Conservation (phyloP, 2,329 filamentous ascomycete species). For the Penicillium sp. region DNA sequence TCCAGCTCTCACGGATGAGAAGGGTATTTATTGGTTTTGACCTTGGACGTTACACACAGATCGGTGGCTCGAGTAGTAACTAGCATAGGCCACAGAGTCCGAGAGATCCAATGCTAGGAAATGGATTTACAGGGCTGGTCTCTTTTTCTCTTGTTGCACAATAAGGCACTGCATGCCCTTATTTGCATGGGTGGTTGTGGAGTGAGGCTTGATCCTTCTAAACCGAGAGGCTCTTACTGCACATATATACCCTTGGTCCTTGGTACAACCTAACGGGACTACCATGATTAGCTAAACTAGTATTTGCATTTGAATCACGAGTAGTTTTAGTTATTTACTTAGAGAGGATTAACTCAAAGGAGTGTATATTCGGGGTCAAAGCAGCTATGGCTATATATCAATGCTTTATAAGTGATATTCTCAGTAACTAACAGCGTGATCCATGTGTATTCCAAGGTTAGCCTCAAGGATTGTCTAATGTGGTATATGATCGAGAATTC, state of each 20-base stretch:
- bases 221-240: background rate
- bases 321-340: background rate
- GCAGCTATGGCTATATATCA: background rate
- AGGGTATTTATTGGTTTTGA: background rate
- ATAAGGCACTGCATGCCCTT: background rate
- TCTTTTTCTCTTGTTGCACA: background rate
- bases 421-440: background rate
- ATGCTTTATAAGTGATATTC: background rate
- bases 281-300: background rate
- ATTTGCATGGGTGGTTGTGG: background rate
- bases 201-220: background rate
- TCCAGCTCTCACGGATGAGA: background rate
- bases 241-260: background rate
- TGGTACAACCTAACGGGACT: background rate
- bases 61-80: background rate
- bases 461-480: background rate
- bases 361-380: background rate
- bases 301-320: background rate
- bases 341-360: background rate
- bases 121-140: background rate
- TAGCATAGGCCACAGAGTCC: background rate
- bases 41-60: background rate
- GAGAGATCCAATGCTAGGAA: background rate
- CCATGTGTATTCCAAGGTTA: background rate
- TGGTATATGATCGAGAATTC: background rate